Evolutionary conservation across 2,329 filamentous ascomycete species (phyloP).

Genomic region (Alternaria postmessia): DNA sequence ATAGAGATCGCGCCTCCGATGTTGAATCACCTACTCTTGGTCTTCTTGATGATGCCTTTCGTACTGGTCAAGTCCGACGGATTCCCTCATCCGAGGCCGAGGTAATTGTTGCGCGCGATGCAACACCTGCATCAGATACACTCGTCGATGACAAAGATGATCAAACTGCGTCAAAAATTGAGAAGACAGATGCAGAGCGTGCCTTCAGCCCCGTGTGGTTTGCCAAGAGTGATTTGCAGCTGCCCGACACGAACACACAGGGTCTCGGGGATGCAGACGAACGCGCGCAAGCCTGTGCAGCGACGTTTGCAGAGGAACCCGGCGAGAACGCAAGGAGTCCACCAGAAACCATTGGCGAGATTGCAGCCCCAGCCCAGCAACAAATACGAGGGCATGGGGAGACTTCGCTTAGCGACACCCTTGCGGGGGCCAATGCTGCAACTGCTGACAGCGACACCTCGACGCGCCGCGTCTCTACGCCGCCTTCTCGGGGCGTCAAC

Average conservation of each 20-base stretch:
- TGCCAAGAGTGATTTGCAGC: constrained; percentile 21
- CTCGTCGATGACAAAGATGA: constrained; percentile 20
- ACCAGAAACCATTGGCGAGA: not conserved
- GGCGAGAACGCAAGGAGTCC: not conserved
- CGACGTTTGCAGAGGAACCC: constrained; percentile 1
- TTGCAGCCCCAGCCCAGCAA: constrained; percentile 5
- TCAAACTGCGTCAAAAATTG: constrained; percentile 2
- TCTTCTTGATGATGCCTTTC: not conserved
- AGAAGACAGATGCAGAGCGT: constrained; percentile 6
- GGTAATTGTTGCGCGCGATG: constrained; percentile 29
- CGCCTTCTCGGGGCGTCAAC: constrained; percentile 42
- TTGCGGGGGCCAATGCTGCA: constrained; percentile 18
- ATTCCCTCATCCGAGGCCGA: constrained; percentile 11
- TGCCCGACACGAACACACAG: constrained; percentile 6
- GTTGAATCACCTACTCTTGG: not conserved
- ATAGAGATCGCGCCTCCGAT: not conserved
- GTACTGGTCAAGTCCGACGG: not conserved
- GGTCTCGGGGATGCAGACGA: not conserved
- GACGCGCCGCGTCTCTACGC: constrained; percentile 28
- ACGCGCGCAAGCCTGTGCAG: not conserved
- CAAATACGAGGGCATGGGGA: constrained; percentile 15
- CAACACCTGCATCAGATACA: constrained; percentile 34
- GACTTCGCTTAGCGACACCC: constrained; percentile 16
- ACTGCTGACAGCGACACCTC: constrained; percentile 15
- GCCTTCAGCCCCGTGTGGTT: constrained; percentile 18